Evolutionary conservation across 192 early-diverging fungal species (phyloP), one percentile per base, ranked within the genome.

Genomic region (Entomortierella beljakovae): DNA sequence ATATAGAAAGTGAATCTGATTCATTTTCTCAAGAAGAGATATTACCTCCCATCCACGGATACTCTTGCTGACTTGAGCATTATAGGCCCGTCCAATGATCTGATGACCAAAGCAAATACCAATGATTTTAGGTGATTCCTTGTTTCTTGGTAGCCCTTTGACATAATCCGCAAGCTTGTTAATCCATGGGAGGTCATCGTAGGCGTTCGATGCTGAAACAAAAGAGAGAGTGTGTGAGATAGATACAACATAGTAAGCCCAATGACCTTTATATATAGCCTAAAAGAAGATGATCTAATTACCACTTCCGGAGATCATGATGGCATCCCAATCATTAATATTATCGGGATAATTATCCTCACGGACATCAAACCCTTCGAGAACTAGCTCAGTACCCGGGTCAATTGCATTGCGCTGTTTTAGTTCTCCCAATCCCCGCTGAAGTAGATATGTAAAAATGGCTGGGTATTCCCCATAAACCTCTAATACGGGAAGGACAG

Each of bases 61-160:
- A 79, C 90, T 93, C 63, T 85, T 85, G 22, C 55, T 65, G 11
- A 84, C 81, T 13, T 84, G 65, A 9, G 89, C 91, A 16, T 90
- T 91, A 53, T 83, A 70, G 2, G 93, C 92, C 38, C 86, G 83
- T 13, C 90, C 92, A 42, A 96, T 80, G 37, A 94, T 84, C 74
- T 96, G 94, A 57, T 96, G 94, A 15, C 94, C 94, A 85, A 94
- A 96, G 54, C 94, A 96, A 34, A 96, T 74, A 5, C 93, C 92
- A 56, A 95, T 51, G 32, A 86, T 53, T 43, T 81, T 64, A 3
- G 57, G 68, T 8, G 80, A 67, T 22, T 80, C 38, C 23, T 80
- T 40, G 57, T 68, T 22, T 37, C 62, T 57, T 34, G 74, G 73
- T 22, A 88, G 48, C 0, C 67, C 32, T 26, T 72, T 57, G n/a